Base-by-base conservation (phyloP, 2,329 filamentous ascomycete genomes). In the Tolypocladium nubicola region DNA sequence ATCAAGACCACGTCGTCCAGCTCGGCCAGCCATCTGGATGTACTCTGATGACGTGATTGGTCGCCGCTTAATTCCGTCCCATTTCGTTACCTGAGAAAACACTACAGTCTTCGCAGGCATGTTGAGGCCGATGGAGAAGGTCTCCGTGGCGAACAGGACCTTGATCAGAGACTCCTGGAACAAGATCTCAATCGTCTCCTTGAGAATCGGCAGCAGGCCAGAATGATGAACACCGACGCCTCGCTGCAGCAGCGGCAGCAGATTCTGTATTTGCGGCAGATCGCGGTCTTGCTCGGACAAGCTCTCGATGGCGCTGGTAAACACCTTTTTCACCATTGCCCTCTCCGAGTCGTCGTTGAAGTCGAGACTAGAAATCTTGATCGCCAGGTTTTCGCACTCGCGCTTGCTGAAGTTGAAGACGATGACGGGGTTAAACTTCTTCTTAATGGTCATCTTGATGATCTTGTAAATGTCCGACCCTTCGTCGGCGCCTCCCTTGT, bases 381-480 rank as follows among this genome's bases (percentile, higher is more conserved):
- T 78, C 1, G 94, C 94, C 71, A 94, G 86, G 61, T 86, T 85
- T 75, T 99, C 94, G 70, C 93, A 97, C 67, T 97, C 93, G 63
- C 93, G 83, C 77, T 99, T 99, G 80, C 92, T 97, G 77, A 99
- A 99, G 73, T 93, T 97, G 82, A 99, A 99, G 43, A 99, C 91
- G 69, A 99, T 99, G 66, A 97, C 94, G 0, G 94, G 94, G 67
- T 99, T 97, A 75, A 94, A 95, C 69, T 89, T 94, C 76, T 92
- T 96, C 74, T 90, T 82, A 87, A 99, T 96, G 65, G 97, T 96
- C 94, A 99, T 99, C 73, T 89, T 89, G 63, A 99, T 89, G 66
- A 99, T 96, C 79, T 97, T 97, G 77, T 90, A 91, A 60, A 99
- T 96, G 73, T 99, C 94, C 1, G 83, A 82, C 1, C 40, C 60